Conservation (phyloP, 192 early-diverging fungal species). For the Dimargaris cristalligena region DNA sequence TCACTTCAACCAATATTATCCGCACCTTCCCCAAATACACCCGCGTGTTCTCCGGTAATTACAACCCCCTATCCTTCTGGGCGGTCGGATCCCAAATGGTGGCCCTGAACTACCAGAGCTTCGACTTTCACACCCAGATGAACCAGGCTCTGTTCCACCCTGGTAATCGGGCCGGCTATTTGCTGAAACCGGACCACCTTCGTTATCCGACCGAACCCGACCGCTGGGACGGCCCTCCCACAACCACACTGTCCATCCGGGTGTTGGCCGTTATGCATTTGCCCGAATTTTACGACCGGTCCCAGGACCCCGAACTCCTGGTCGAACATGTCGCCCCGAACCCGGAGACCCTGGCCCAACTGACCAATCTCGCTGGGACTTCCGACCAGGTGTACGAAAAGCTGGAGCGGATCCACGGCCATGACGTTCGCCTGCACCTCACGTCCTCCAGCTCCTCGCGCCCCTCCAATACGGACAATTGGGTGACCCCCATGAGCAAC, state of each 20-base stretch:
- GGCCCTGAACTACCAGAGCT: slow-evolving; percentile 77
- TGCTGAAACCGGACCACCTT: slow-evolving; percentile 48
- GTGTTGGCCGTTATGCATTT: neutral
- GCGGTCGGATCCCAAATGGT: slow-evolving; percentile 66
- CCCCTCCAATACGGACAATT: neutral
- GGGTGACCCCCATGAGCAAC: neutral
- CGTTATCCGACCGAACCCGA: slow-evolving; percentile 3
- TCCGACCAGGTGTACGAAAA: no score
- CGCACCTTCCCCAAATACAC: slow-evolving; percentile 68
- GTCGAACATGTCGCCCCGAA: neutral
- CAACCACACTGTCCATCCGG: neutral
- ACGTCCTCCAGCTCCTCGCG: neutral
- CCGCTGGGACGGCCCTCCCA: neutral
- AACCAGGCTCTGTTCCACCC: slow-evolving; percentile 68
- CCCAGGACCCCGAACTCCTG: neutral
- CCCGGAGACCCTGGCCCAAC: neutral
- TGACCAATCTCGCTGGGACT: neutral
- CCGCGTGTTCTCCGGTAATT: slow-evolving; percentile 69
- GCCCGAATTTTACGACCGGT: neutral
- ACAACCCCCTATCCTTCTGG: slow-evolving; percentile 74
- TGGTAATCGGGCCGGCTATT: slow-evolving; percentile 60
- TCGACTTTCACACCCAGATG: slow-evolving; percentile 64
- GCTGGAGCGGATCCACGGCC: no score
- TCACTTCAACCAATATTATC: slow-evolving; percentile 21
- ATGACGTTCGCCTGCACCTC: no score